Evolutionary conservation across 23 red algal genomes (phyloP).

Genomic region (Gracilariopsis chorda): DNA sequence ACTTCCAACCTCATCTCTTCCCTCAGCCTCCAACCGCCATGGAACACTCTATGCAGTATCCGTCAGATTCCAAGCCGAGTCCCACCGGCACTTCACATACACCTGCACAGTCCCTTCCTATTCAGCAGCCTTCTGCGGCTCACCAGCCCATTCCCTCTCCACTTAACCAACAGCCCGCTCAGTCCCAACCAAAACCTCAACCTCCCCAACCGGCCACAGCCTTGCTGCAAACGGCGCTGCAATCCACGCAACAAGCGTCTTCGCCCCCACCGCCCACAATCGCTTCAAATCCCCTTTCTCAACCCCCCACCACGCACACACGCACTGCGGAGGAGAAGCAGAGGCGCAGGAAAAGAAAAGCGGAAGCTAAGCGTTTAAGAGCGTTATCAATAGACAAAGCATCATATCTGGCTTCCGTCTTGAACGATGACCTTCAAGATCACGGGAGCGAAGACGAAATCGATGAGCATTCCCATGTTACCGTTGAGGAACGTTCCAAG

Average conservation of each 20-base stretch:
- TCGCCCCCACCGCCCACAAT: background rate
- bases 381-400: slow-evolving; percentile 42
- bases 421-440: slow-evolving; percentile 1
- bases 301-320: background rate
- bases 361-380: background rate
- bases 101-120: background rate
- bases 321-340: slow-evolving; percentile 19
- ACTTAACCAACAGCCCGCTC: background rate
- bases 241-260: background rate
- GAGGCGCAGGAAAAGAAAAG: slow-evolving; percentile 2
- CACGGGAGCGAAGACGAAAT: background rate
- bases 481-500: background rate
- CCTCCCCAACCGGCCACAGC: too few species aligned
- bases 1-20: background rate
- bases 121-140: background rate
- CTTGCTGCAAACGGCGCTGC: background rate
- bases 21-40: background rate
- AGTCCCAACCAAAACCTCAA: background rate
- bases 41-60: background rate
- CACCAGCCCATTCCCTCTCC: background rate
- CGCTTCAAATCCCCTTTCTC: background rate
- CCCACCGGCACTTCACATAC: background rate
- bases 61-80: background rate
- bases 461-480: background rate
- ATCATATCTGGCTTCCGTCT: background rate